These are phyloP conservation scores for Phallus indusiatus DNA, from an alignment of 768 basidiomycete genomes.

Conservation along the genomic window DNA sequence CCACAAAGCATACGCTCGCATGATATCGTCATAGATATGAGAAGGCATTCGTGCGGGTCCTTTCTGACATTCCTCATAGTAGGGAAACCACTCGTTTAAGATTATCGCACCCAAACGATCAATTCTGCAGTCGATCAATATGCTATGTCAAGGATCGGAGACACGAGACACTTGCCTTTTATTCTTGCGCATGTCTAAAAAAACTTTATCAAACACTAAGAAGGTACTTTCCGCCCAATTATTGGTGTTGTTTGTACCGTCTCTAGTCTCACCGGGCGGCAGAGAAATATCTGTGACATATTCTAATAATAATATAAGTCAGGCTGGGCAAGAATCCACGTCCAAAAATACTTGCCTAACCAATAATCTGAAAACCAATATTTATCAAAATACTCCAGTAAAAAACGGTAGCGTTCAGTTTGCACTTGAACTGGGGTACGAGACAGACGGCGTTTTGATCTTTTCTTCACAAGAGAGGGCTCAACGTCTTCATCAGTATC, in stretches of 20 bases:
- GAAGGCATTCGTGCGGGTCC: background rate
- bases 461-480: background rate
- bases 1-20: background rate
- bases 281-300: conserved; percentile 12
- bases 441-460: no score
- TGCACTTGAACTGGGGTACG: no score
- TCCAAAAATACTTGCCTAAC: conserved; percentile 3
- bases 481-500: background rate
- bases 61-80: background rate
- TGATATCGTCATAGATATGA: background rate
- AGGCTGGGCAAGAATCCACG: background rate
- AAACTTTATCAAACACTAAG: conserved; percentile 14
- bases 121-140: background rate
- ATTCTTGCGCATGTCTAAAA: conserved; percentile 11
- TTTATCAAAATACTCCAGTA: conserved; percentile 10
- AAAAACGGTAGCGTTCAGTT: background rate
- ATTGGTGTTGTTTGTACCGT: conserved; percentile 10
- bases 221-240: conserved; percentile 14
- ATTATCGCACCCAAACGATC: background rate
- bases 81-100: background rate
- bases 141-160: no score
- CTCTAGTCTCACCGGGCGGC: conserved; percentile 9
- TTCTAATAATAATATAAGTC: background rate
- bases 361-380: conserved; percentile 12
- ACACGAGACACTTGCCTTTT: conserved; percentile 4